Evolutionary conservation across 257 asterid genomes (phyloP), one percentile per base, ranked within the genome.

Genomic region (Scutellaria baicalensis): DNA sequence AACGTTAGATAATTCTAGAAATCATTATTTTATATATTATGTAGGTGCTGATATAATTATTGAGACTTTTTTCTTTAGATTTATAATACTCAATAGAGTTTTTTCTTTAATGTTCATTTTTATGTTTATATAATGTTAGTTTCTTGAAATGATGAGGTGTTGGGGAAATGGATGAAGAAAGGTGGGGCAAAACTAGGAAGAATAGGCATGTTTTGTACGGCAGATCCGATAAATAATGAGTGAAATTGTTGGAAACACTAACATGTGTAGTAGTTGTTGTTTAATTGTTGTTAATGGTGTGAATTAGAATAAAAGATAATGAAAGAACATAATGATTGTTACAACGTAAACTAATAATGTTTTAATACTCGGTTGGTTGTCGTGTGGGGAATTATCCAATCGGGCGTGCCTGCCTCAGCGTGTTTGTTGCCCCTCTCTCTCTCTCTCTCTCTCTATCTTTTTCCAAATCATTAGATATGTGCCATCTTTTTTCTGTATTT

Each of bases 381-480:
- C 33, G 33, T 27, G 33, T n/a, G 45, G 66, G 66, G 39, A 3
- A 27, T 27, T 27, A 21, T 39, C 40, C 65, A 59, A 50, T 66
- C 21, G 74, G 64, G 85, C 85, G 80, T 80, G 85, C 75, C 76
- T 21, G 59, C 79, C n/a, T n/a, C n/a, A 16, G 73, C 77, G 76
- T 74, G 79, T 77, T 72, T n/a, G n/a, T n/a, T n/a, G 75, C 69
- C 20, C 10, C 17, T 45, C 31, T 47, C 3, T 69, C 39, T 6
- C 57, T 27, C 57, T 44, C 14, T 27, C 43, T 35, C 4, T 3
- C 43, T 27, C 35, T 44, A 2, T 31, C 5, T 48, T 48, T 9
- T 48, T 57, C 10, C 9, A 13, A 14, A 57, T 31, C 55, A 20
- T 40, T 66, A 20, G 33, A 5, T 9, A 11, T n/a, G n/a, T n/a